Percentiles rank a stretch among this genome's conserved stretches.
Conservation (phyloP, 345 rosid species). For the Kandelia obovata region DNA sequence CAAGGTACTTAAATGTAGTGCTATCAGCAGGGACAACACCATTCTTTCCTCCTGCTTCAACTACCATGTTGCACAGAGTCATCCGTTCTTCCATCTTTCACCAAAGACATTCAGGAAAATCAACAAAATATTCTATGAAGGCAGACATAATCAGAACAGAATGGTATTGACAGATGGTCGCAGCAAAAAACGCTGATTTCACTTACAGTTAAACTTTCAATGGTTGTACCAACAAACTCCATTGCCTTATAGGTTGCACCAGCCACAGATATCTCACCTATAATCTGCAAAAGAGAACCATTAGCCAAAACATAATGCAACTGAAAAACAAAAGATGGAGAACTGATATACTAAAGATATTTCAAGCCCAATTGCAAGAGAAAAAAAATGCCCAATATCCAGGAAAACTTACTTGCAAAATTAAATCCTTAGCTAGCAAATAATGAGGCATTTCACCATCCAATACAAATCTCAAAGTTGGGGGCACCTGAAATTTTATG, state of each 20-base stretch:
- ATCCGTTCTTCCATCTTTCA: slow-evolving; percentile 95
- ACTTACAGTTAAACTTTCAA: slow-evolving; percentile 81
- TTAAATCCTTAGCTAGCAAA: slow-evolving; percentile 93
- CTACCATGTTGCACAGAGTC: slow-evolving; percentile 96
- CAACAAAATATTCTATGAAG: slow-evolving; percentile 4
- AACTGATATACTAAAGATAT: background rate
- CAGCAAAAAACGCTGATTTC: background rate
- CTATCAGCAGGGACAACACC: slow-evolving; percentile 92
- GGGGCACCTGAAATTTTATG: slow-evolving; percentile 67
- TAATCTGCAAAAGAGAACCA: slow-evolving; percentile 46
- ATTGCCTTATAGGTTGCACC: slow-evolving; percentile 97
- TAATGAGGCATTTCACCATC: slow-evolving; percentile 97
- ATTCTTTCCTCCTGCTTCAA: slow-evolving; percentile 98
- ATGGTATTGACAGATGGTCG: background rate
- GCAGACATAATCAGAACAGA: background rate
- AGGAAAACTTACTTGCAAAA: slow-evolving; percentile 69
- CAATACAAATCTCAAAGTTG: slow-evolving; percentile 85
- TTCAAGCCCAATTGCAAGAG: background rate
- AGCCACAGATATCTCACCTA: slow-evolving; percentile 94
- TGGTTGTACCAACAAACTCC: slow-evolving; percentile 91
- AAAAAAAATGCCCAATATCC: slow-evolving; percentile 9
- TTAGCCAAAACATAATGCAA: background rate
- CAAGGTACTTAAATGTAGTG: slow-evolving; percentile 84
- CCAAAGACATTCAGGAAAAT: slow-evolving; percentile 12
- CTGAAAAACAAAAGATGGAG: background rate